Base-by-base conservation (phyloP, 257 asterid species). In the Nicotiana noctiflora region DNA sequence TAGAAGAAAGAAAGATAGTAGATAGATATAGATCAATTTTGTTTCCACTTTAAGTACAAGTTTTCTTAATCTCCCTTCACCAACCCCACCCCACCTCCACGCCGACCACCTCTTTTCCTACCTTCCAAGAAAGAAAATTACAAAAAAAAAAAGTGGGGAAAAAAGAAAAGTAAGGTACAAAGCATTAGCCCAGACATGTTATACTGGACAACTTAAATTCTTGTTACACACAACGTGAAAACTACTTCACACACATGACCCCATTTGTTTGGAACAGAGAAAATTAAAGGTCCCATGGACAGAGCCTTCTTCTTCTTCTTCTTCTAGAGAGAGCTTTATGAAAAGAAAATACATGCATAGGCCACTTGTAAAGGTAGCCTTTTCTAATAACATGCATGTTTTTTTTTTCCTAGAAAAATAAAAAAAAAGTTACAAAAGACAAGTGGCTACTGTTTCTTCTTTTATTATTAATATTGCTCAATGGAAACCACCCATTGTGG, bases 401-500 rank as follows among this genome's bases (percentile, higher is more conserved):
- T 32, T 32, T 32, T 32, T 32, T 31, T 2, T 72, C n/a, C 77
- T 72, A 11, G 8, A 62, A 62, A 11, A 32, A 62, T 25, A 65
- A 64, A 61, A 27, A 25, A 25, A 25, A 25, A 17, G 31, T 72
- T 70, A 70, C 57, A 70, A 70, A 67, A 40, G 77, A 72, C 59
- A 44, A 72, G 37, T 13, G 32, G 32, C 60, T 23, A 21, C 77
- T 72, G 8, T 27, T n/a, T 68, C 17, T 18, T 34, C 17, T 2
- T 40, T 4, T 40, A 8, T 11, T 40, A 19, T 40, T 68, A 11
- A 6, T 55, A 18, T 55, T 18, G 10, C 18, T 56, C n/a, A 72
- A 72, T 72, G 78, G 78, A 72, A 72, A 72, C 78, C 78, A 2
- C 78, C 78, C 78, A 72, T 72, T 32, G 78, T 18, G 23, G 53